Evolutionary conservation across 306 rosid species (phyloP).

Genomic region (Gynostemma pentaphyllum): DNA sequence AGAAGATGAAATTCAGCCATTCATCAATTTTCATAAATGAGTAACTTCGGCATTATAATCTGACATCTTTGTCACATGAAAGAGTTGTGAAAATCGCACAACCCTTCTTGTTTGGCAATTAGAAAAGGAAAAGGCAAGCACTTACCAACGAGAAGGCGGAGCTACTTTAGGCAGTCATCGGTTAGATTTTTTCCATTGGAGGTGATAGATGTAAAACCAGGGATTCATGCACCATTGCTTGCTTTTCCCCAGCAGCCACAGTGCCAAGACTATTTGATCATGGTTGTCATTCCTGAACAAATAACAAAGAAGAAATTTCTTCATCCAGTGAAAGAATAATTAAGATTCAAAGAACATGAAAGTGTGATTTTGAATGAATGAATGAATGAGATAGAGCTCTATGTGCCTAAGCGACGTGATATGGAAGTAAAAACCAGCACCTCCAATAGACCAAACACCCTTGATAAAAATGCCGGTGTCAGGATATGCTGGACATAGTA

Average conservation of each 20-base stretch:
- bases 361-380: neutral
- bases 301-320: neutral
- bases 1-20: neutral
- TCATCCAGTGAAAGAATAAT: neutral
- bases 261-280: neutral
- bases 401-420: neutral
- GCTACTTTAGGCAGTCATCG: neutral
- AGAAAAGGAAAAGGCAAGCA: neutral
- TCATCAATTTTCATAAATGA: neutral
- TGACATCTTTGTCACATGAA: neutral
- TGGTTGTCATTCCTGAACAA: slow-evolving; percentile 12
- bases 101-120: neutral
- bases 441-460: neutral
- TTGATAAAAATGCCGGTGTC: neutral
- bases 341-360: neutral
- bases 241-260: neutral
- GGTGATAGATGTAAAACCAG: neutral
- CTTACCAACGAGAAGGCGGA: neutral
- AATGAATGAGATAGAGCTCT: neutral
- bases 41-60: neutral
- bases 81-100: neutral
- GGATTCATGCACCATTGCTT: neutral
- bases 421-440: neutral
- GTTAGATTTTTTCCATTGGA: neutral
- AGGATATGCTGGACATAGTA: neutral